Percentiles rank a stretch among this genome's conserved stretches.
Conservation (phyloP, 2,329 filamentous ascomycete species). For the Colletotrichum sp. region DNA sequence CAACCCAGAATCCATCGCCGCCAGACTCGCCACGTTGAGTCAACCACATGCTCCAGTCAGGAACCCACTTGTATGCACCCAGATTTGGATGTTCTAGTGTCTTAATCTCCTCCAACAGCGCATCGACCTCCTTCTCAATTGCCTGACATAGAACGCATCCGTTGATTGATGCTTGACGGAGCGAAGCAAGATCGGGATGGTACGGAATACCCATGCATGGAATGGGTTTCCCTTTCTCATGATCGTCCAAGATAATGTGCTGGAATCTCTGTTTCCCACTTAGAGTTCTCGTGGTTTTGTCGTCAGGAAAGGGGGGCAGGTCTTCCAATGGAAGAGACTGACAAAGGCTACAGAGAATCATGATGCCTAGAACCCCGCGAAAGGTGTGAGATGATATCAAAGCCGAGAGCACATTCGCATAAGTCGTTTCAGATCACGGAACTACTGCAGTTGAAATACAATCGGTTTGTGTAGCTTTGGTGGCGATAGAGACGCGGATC, state of each 20-base stretch:
- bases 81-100: background rate
- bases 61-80: background rate
- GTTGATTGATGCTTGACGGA: background rate
- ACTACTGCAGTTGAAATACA: background rate
- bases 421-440: background rate
- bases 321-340: background rate
- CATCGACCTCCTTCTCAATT: background rate
- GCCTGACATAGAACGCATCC: background rate
- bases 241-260: background rate
- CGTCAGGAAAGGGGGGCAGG: slow-evolving; percentile 3
- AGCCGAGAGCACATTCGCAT: background rate
- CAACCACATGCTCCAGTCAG: slow-evolving; percentile 12
- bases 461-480: background rate
- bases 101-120: background rate
- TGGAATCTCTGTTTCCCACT: background rate
- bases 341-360: background rate
- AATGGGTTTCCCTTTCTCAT: background rate
- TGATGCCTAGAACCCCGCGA: background rate
- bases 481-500: background rate
- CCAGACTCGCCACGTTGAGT: background rate
- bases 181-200: background rate
- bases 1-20: slow-evolving; percentile 8
- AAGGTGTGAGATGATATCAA: background rate
- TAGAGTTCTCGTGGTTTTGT: background rate
- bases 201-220: background rate